Base-by-base conservation (phyloP, 768 basidiomycete genomes). In the Scleroderma citrinum region DNA sequence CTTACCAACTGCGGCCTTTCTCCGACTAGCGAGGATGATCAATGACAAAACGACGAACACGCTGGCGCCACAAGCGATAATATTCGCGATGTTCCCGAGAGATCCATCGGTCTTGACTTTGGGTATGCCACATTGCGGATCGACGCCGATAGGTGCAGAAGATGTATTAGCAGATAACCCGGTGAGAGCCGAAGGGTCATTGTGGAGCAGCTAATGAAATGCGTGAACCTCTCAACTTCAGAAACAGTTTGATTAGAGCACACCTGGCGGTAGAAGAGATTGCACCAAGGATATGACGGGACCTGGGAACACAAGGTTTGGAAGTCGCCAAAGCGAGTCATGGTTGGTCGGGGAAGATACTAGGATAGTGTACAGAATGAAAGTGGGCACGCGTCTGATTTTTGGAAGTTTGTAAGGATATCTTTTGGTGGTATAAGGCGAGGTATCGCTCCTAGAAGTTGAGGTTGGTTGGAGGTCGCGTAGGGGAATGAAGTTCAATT, bases 221-320 rank as follows among this genome's bases (percentile, higher is more conserved):
- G 61, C 40, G 71, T 57, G 47, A 50, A 53, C 51, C 43, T 49
- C 47, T 37, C 34, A 20, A 40, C 42, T 45, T 47, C 44, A 40
- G 14, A n/a, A 38, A 30, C 32, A 57, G 21, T 50, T 51, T 47
- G 49, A 30, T 50, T 50, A 23, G 58, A 45, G 60, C 71, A 56
- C 19, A 92, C 83, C 75, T 95, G 92, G 51, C 80, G 79, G 70
- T 92, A 92, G 71, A 95, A 94, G 57, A 96, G 83, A 64, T 96
- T 96, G 71, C 94, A 97, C 81, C 90, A 88, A 0, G 93, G 81
- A 61, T 95, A 87, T 40, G 85, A 87, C 2, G 90, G 89, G 8
- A 78, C 77, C 37, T 78, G 67, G 36, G 72, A 69, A 65, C 91
- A 92, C 45, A 87, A 71, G 17, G 78, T 69, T 60, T 73, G 64